Percentiles rank a stretch among this genome's conserved stretches.
These are phyloP conservation scores for Cercospora brassicicola DNA, from an alignment of 2,329 filamentous ascomycete species.

Conservation along the genomic window DNA sequence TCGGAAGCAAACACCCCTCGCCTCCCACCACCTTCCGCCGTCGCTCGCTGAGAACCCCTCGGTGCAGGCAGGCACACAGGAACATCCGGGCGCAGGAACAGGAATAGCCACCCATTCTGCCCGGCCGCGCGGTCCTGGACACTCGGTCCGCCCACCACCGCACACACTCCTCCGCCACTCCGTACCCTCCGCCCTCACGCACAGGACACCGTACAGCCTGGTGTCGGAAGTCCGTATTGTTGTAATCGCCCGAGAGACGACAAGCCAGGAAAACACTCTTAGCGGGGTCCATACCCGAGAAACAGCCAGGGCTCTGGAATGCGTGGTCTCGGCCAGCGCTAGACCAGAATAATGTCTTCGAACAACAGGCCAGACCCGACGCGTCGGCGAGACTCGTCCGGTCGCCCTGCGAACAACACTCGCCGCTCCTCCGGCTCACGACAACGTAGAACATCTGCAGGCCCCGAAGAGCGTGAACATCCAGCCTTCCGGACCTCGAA, in stretches of 20 bases:
- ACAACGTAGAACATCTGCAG: slow-evolving; percentile 64
- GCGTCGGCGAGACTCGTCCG: slow-evolving; percentile 16
- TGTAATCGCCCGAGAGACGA: not conserved
- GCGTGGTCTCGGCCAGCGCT: slow-evolving; percentile 8
- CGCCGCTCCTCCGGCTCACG: slow-evolving; percentile 58
- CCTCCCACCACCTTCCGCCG: not conserved
- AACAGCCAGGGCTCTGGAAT: slow-evolving; percentile 16
- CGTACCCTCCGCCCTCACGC: not conserved
- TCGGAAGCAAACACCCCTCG: not conserved
- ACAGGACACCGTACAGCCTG: not conserved
- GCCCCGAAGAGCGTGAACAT: slow-evolving; percentile 53
- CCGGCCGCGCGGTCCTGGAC: not conserved
- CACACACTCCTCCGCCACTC: not conserved
- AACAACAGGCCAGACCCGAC: slow-evolving; percentile 21
- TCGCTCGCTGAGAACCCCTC: not conserved
- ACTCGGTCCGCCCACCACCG: not conserved
- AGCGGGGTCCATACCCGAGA: not conserved
- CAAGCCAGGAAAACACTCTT: not conserved
- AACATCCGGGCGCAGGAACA: not conserved
- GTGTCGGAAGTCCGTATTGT: not conserved
- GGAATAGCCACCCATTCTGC: not conserved
- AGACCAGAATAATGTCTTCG: slow-evolving; percentile 24
- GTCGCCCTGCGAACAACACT: slow-evolving; percentile 12
- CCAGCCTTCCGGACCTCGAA: slow-evolving; percentile 42
- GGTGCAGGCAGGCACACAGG: not conserved